Evolutionary conservation across 176 grass and related monocot species (phyloP).

Genomic region (Carex scoparia): DNA sequence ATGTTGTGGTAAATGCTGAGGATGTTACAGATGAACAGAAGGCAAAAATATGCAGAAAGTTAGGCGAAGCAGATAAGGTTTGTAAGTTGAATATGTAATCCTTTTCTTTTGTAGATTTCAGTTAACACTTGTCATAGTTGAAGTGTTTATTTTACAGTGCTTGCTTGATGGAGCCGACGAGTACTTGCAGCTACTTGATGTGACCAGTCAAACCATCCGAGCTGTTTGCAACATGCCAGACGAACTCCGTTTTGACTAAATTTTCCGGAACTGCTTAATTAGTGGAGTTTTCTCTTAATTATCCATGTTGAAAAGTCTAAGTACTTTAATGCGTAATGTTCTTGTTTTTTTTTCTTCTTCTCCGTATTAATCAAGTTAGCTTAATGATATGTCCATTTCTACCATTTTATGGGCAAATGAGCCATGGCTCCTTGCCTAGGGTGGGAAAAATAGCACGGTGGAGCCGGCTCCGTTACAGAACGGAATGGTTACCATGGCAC

Average conservation of each 20-base stretch:
- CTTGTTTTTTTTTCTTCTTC: not conserved
- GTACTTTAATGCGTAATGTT: not conserved
- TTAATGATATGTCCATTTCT: not conserved
- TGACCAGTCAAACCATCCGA: conserved; percentile 56
- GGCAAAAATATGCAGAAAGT: conserved; percentile 91
- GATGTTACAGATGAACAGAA: conserved; percentile 87
- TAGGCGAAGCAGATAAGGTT: conserved; percentile 96
- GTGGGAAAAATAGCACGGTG: no score
- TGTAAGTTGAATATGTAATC: conserved; percentile 26
- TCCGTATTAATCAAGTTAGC: not conserved
- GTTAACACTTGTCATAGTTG: not conserved
- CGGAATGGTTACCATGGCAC: no score
- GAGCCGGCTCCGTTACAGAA: no score
- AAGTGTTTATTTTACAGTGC: conserved; percentile 47
- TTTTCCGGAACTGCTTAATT: not conserved
- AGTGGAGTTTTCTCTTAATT: not conserved
- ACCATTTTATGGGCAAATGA: not conserved
- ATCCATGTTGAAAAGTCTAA: not conserved
- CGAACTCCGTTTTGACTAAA: conserved; percentile 33
- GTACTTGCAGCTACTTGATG: conserved; percentile 84
- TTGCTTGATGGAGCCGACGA: conserved; percentile 91
- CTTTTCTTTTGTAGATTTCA: not conserved
- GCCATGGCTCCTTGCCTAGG: not conserved
- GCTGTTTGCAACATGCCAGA: conserved; percentile 88
- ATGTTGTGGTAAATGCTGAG: conserved; percentile 54